Base-by-base conservation (phyloP, 75 land plant species). In the Cupressus sempervirens region DNA sequence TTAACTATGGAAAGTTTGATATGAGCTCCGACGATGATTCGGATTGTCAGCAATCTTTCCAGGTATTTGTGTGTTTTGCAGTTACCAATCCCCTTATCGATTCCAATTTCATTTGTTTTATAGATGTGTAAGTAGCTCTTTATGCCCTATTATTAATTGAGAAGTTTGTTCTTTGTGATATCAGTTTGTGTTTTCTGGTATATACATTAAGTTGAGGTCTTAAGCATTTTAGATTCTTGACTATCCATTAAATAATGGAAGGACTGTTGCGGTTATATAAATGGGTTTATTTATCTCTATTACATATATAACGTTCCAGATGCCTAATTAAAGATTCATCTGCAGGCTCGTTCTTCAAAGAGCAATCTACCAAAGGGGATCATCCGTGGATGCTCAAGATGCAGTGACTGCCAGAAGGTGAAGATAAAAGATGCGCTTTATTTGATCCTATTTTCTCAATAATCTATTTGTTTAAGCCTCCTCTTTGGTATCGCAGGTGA, bases 391-490 rank as follows among this genome's bases (percentile, higher is more conserved):
- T 92, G 96, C 84, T 41, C 89, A 84, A 88, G 88, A 36, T 92
- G 95, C 75, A 41, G 84, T 52, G 87, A 87, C 48, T 95, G 96
- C 84, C 97, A 92, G 72, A 93, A 92, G 95, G 98, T 95, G 80
- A 79, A 26, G 15, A 79, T 11, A 11, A 77, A 40, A 79, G 14
- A n/a, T 81, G 35, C 50, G 65, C 80, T 68, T 73, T 34, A 18
- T 45, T 72, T 76, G 76, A 16, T 86, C 82, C 52, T 30, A 50
- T 67, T 30, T 45, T 3, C 48, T 16, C 40, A 43, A 16, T 30
- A 38, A 65, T 52, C 45, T 46, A 80, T 13, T 20, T 41, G 40
- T 58, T 65, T 70, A 26, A 26, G 10, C 50, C 26, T 80, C 26
- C 50, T 80, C 14, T 43, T 45, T 45, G 81, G 81, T 79, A 45